These are phyloP conservation scores for Amaranthus palmeri DNA, from an alignment of 148 eudicot genomes.

Conservation along the genomic window DNA sequence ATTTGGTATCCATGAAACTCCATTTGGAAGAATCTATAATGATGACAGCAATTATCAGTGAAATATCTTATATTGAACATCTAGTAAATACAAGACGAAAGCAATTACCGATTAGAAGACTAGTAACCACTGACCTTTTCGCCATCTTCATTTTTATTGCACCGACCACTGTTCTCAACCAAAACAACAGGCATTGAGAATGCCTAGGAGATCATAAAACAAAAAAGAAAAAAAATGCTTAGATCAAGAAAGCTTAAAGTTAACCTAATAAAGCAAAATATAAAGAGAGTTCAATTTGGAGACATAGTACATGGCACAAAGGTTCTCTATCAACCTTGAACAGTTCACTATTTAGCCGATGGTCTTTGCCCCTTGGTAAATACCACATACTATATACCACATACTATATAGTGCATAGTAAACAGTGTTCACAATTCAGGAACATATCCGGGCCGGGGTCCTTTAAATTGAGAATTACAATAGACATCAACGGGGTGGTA, in stretches of 20 bases:
- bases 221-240: background rate
- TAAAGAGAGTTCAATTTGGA: background rate
- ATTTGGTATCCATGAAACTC: conserved; percentile 84
- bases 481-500: too few relatives aligned
- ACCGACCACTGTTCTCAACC: conserved; percentile 99
- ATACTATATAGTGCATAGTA: too few relatives aligned
- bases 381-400: too few relatives aligned
- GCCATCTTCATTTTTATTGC: conserved; percentile 71
- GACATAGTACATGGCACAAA: background rate
- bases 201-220: conserved; percentile 38
- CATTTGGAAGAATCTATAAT: conserved; percentile 72
- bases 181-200: conserved; percentile 65
- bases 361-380: too few relatives aligned
- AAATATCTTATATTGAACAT: background rate
- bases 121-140: conserved; percentile 63
- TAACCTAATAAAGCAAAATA: background rate
- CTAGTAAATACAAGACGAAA: conserved; percentile 1
- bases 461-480: too few relatives aligned
- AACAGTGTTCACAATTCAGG: too few relatives aligned
- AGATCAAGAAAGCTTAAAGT: background rate
- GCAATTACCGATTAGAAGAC: background rate
- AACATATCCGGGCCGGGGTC: too few relatives aligned
- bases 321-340: background rate
- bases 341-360: background rate
- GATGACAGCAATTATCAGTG: background rate